These are phyloP conservation scores for Teratosphaeria nubilosa DNA, from an alignment of 2,329 filamentous ascomycete genomes.

Conservation along the genomic window DNA sequence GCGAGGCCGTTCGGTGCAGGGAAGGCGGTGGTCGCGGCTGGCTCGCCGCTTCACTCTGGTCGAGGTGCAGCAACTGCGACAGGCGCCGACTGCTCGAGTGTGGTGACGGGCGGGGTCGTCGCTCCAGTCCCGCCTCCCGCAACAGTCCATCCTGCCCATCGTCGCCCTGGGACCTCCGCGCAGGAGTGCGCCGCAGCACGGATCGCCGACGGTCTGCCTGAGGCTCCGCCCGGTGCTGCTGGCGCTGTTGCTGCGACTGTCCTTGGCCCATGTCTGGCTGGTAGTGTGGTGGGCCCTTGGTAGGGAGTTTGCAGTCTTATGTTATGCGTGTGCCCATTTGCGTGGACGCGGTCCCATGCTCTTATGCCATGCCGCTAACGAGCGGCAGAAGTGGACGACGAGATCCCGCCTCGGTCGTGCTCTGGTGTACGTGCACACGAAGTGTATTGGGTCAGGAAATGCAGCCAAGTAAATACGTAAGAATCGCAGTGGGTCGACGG, in stretches of 20 bases:
- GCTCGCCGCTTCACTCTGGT: conserved; percentile 3
- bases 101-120: conserved; percentile 4
- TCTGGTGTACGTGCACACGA: not conserved
- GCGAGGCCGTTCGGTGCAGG: conserved; percentile 6
- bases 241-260: conserved; percentile 17
- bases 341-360: not conserved
- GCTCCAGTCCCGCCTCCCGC: not conserved
- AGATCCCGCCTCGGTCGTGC: not conserved
- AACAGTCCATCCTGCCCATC: conserved; percentile 6
- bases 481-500: not conserved
- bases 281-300: not conserved
- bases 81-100: conserved; percentile 14
- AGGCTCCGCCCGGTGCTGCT: not conserved
- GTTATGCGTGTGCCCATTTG: not conserved
- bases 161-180: conserved; percentile 3
- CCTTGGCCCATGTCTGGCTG: conserved; percentile 22
- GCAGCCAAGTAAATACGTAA: not conserved
- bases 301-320: not conserved
- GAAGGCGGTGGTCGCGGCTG: not conserved
- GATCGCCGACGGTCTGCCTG: conserved; percentile 4
- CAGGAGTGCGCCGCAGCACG: conserved; percentile 4
- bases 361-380: not conserved
- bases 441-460: not conserved
- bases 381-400: not conserved
- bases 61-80: conserved; percentile 17